Conservation (phyloP, 306 rosid genomes). For the Prunus armeniaca region DNA sequence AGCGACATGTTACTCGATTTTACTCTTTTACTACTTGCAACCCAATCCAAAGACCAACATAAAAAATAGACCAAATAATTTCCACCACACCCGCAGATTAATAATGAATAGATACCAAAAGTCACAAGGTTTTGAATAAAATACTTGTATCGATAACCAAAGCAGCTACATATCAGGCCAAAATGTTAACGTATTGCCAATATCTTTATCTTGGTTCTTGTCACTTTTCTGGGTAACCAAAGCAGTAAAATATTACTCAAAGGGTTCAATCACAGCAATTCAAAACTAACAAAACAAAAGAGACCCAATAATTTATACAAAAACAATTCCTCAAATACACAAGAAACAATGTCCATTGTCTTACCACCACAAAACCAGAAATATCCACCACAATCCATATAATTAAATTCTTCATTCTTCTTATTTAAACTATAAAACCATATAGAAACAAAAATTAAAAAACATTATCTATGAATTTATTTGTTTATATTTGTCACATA, state of each 20-base stretch:
- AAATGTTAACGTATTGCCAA: background rate
- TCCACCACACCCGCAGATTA: background rate
- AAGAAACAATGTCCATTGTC: slow-evolving; percentile 36
- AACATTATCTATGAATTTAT: background rate
- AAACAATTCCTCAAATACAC: slow-evolving; percentile 24
- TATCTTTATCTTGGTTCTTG: background rate
- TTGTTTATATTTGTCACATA: slow-evolving; percentile 17
- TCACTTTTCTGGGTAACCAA: background rate
- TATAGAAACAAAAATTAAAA: background rate
- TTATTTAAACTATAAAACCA: slow-evolving; percentile 16
- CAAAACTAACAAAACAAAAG: slow-evolving; percentile 21
- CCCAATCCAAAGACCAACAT: background rate
- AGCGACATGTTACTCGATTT: background rate
- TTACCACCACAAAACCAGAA: slow-evolving; percentile 20
- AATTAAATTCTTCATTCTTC: slow-evolving; percentile 8
- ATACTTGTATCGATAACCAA: background rate
- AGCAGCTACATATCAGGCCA: background rate
- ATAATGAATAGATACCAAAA: background rate
- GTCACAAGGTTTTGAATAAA: background rate
- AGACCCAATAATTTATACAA: slow-evolving; percentile 14
- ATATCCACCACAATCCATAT: slow-evolving; percentile 9
- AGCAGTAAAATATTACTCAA: background rate
- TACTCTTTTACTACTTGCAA: background rate
- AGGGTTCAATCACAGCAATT: background rate
- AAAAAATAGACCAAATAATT: background rate